A percentile compares a stretch with the other conserved stretches of the same genome.
Evolutionary conservation across 2,329 filamentous ascomycete species (phyloP).

Genomic region (Colletotrichum sp.): DNA sequence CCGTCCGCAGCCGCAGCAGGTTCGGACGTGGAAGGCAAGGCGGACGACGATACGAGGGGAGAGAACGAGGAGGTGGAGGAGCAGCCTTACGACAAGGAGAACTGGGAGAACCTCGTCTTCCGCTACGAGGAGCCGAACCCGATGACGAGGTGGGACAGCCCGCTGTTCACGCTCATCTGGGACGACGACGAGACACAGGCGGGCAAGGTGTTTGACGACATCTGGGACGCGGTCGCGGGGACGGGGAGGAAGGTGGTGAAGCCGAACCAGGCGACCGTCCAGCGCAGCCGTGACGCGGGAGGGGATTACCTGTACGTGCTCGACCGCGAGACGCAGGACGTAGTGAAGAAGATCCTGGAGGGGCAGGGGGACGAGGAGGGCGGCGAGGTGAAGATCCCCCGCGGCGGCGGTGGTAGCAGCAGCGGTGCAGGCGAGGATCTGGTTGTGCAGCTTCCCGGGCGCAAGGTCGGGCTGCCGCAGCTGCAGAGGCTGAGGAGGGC

Average conservation of each 20-base stretch:
- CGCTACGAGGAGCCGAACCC: slow-evolving; percentile 87
- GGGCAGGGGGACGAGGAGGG: slow-evolving; percentile 72
- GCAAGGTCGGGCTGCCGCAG: slow-evolving; percentile 73
- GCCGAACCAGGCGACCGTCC: slow-evolving; percentile 78
- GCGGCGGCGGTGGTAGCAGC: slow-evolving; percentile 20
- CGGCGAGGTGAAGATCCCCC: slow-evolving; percentile 58
- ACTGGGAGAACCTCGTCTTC: slow-evolving; percentile 82
- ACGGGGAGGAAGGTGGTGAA: slow-evolving; percentile 67
- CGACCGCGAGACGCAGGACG: slow-evolving; percentile 78
- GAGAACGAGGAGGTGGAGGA: slow-evolving; percentile 30
- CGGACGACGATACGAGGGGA: slow-evolving; percentile 40
- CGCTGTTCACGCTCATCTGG: slow-evolving; percentile 79
- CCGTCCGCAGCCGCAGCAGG: too few relatives aligned
- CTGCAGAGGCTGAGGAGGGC: slow-evolving; percentile 79
- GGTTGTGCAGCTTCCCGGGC: slow-evolving; percentile 69
- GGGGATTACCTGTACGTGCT: slow-evolving; percentile 81
- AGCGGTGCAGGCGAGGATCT: slow-evolving; percentile 38
- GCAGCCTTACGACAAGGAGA: slow-evolving; percentile 57
- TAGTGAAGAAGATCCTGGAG: slow-evolving; percentile 73
- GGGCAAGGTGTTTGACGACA: slow-evolving; percentile 60
- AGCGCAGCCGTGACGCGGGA: slow-evolving; percentile 65
- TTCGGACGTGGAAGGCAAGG: not conserved
- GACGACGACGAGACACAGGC: slow-evolving; percentile 72
- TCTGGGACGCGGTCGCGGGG: slow-evolving; percentile 78
- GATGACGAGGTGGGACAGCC: slow-evolving; percentile 85